A percentile compares a stretch with the other conserved stretches of the same genome.
These are phyloP conservation scores for Stachybotrys chlorohalonatus DNA, from an alignment of 2,329 filamentous ascomycete species.

Conservation along the genomic window DNA sequence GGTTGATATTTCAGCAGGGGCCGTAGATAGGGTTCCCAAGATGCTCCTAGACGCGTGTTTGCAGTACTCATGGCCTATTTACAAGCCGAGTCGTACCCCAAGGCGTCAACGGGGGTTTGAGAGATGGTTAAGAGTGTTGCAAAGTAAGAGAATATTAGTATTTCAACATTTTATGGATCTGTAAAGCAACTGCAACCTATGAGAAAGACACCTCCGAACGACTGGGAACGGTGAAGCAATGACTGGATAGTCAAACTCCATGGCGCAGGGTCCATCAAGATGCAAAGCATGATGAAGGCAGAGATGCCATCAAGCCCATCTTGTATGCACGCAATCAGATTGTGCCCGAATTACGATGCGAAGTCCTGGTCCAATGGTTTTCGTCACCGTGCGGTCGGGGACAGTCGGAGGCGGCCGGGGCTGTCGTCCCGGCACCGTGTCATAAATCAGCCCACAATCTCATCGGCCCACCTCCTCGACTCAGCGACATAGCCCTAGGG, in stretches of 20 bases:
- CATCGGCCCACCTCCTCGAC: background rate
- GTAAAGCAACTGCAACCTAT: background rate
- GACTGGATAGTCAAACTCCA: constrained; percentile 56
- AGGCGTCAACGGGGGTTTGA: constrained; percentile 34
- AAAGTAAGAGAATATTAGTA: constrained; percentile 10
- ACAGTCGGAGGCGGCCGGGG: background rate
- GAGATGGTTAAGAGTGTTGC: constrained; percentile 22
- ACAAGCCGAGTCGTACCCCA: constrained; percentile 36
- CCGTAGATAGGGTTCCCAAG: constrained; percentile 49
- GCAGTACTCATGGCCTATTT: constrained; percentile 56
- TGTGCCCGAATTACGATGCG: background rate
- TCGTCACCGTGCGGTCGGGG: background rate
- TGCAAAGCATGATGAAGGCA: too few species aligned
- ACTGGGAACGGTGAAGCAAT: constrained; percentile 55
- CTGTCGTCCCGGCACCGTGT: background rate
- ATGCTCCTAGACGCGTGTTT: constrained; percentile 45
- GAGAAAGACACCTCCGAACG: constrained; percentile 50
- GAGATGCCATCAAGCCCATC: constrained; percentile 7
- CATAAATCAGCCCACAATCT: background rate
- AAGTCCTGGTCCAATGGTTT: too few species aligned
- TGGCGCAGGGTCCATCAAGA: constrained; percentile 22
- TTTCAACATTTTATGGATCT: background rate
- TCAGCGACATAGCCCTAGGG: background rate
- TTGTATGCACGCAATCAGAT: background rate
- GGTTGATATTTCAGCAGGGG: constrained; percentile 42